A percentile compares a stretch with the other conserved stretches of the same genome.
These are phyloP conservation scores for Epichloe festucae DNA, from an alignment of 2,329 filamentous ascomycete genomes.

Conservation along the genomic window DNA sequence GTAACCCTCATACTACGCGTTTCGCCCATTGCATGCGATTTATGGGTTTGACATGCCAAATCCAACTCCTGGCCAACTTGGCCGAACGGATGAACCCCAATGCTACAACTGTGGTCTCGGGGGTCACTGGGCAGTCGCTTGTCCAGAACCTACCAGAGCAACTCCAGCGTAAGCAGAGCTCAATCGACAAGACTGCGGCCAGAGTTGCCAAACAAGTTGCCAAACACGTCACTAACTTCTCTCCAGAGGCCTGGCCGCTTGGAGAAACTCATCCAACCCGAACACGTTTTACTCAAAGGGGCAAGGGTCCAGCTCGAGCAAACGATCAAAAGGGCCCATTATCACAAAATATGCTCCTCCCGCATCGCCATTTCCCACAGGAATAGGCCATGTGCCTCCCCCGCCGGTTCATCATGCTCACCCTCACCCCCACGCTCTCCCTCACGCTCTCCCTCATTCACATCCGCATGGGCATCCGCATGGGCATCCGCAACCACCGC, in stretches of 20 bases:
- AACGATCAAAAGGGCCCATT: conserved; percentile 21
- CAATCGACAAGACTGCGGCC: neutral
- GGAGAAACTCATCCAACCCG: conserved; percentile 20
- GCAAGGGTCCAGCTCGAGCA: conserved; percentile 15
- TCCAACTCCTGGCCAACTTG: conserved; percentile 14
- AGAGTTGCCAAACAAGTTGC: neutral
- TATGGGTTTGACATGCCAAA: conserved; percentile 16
- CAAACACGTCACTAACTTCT: conserved; percentile 6
- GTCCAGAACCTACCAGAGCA: conserved; percentile 35
- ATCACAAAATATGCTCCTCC: conserved; percentile 23
- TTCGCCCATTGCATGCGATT: neutral
- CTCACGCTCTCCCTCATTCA: neutral
- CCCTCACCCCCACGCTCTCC: neutral
- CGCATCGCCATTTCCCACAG: conserved; percentile 9
- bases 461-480: conserved; percentile 2
- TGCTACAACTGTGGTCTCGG: conserved; percentile 42
- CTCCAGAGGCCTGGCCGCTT: conserved; percentile 22
- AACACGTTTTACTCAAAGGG: conserved; percentile 15
- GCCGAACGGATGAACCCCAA: conserved; percentile 23
- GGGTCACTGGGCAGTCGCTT: conserved; percentile 40
- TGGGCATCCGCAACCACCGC: neutral
- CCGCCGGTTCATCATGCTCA: conserved; percentile 11
- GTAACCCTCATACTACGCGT: neutral
- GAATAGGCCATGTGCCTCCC: conserved; percentile 12
- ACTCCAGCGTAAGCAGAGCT: conserved; percentile 34